Evolutionary conservation across 163 green algal genomes (phyloP), one percentile per base, ranked within the genome.

Genomic region (Chlorella variabilis): DNA sequence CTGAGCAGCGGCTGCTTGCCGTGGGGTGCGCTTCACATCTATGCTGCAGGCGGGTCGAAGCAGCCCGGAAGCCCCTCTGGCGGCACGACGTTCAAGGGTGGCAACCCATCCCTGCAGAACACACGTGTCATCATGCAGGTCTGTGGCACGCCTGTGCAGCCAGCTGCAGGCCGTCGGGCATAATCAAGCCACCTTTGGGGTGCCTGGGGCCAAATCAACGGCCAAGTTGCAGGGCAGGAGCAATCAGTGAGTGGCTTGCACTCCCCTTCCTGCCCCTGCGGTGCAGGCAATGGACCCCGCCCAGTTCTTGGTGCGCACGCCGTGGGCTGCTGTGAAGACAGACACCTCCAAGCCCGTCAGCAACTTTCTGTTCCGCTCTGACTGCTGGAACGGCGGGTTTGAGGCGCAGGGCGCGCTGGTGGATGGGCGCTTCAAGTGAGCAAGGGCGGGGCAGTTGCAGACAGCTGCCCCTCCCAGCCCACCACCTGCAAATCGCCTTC

Each of bases 371-470:
- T 76, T 62, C 42, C 68, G 68, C 42, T 76, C 68, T 29, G 68
- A 76, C 27, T 76, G 68, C 68, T 76, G 68, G 68, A 76, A 76
- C 29, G 68, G 68, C 42, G 68, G 68, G 2, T 76, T 76, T 36
- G 68, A 76, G 68, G 25, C 4, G 68, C 42, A 17, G 11, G 68
- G 39, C 7, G 25, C 41, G 38, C 23, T 56, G 21, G 38, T 73
- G 66, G 66, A 34, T 9, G 21, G 66, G 25, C 23, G 6, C 8
- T 67, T 67, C 59, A 67, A 27, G 59, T 67, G 59, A 15, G 21
- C 6, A 9, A 34, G 21, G n/a, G n/a, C n/a, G n/a, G n/a, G n/a
- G n/a, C n/a, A n/a, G n/a, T n/a, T n/a, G n/a, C n/a, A n/a, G n/a
- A n/a, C n/a, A n/a, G n/a, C n/a, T n/a, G n/a, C n/a, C n/a, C n/a